Percentiles rank a stretch among this genome's conserved stretches.
These are phyloP conservation scores for Apophysomyces variabilis DNA, from an alignment of 371 early-diverging fungal species.

Conservation along the genomic window DNA sequence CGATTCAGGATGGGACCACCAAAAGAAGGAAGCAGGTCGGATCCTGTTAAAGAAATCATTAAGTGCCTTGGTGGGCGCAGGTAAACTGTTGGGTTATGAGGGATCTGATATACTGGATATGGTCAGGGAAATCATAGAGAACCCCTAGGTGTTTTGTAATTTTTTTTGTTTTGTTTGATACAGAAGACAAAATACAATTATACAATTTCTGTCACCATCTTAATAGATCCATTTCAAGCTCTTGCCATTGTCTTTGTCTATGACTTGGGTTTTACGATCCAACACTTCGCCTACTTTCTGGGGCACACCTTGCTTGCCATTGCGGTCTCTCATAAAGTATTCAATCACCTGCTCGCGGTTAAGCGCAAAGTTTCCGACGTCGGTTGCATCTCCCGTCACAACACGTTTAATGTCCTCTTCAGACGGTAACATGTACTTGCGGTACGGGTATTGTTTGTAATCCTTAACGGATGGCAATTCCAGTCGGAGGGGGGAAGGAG, in stretches of 20 bases:
- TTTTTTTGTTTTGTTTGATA: conserved; percentile 15
- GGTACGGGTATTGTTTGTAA: conserved; percentile 72
- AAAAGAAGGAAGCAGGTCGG: conserved; percentile 32
- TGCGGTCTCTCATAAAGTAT: conserved; percentile 64
- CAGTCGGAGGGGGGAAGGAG: conserved; percentile 35
- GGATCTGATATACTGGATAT: conserved; percentile 41
- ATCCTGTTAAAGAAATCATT: conserved; percentile 44
- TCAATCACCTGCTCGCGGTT: conserved; percentile 72
- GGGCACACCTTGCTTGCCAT: conserved; percentile 72
- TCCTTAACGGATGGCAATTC: conserved; percentile 42
- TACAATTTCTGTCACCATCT: conserved; percentile 12
- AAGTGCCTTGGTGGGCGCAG: conserved; percentile 42
- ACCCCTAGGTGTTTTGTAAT: conserved; percentile 8
- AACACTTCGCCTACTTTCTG: conserved; percentile 75
- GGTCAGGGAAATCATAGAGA: conserved; percentile 40
- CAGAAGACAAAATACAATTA: conserved; percentile 10
- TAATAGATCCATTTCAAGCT: conserved; percentile 57
- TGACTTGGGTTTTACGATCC: conserved; percentile 59
- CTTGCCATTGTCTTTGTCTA: conserved; percentile 34
- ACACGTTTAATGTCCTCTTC: conserved; percentile 77
- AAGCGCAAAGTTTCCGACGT: conserved; percentile 59
- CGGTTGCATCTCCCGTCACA: conserved; percentile 68
- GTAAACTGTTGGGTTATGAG: conserved; percentile 40
- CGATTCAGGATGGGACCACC: conserved; percentile 13
- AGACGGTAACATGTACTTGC: conserved; percentile 79